phyloP scores from a whole-genome alignment of 768 basidiomycete genomes.

The Termitomyces sp. region DNA sequence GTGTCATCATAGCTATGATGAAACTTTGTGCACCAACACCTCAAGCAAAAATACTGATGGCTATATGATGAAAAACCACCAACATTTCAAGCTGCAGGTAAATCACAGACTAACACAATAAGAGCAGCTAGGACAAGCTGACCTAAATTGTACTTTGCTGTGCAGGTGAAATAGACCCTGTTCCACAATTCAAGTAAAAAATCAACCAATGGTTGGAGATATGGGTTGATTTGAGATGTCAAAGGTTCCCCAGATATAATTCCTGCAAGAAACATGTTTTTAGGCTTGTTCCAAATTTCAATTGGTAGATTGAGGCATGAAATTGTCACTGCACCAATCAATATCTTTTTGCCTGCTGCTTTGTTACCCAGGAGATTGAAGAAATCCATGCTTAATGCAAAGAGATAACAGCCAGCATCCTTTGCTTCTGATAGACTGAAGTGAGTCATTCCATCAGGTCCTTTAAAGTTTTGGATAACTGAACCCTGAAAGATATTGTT shows the following conservation, averaged over 20 bases:
- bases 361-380: conserved; percentile 20
- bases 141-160: conserved; percentile 6
- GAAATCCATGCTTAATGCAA: conserved; percentile 30
- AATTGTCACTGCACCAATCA: conserved; percentile 29
- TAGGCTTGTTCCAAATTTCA: conserved; percentile 22
- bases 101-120: conserved; percentile 24
- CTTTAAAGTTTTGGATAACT: background rate
- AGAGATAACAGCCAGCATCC: conserved; percentile 22
- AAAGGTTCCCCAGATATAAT: conserved; percentile 11
- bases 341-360: conserved; percentile 22
- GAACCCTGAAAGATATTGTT: no score
- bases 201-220: conserved; percentile 25
- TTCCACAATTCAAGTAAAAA: conserved; percentile 17
- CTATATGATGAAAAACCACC: conserved; percentile 5
- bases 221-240: conserved; percentile 22
- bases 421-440: conserved; percentile 16
- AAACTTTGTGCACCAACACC: conserved; percentile 8
- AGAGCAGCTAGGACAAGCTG: conserved; percentile 14
- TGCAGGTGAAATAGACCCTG: conserved; percentile 8
- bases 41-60: conserved; percentile 10
- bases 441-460: conserved; percentile 20
- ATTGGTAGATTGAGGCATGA: conserved; percentile 35
- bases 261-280: conserved; percentile 5
- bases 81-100: conserved; percentile 21
- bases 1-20: conserved; percentile 2